Evolutionary conservation across 176 grass and related monocot species (phyloP).

Genomic region (Saccharum spontaneum): DNA sequence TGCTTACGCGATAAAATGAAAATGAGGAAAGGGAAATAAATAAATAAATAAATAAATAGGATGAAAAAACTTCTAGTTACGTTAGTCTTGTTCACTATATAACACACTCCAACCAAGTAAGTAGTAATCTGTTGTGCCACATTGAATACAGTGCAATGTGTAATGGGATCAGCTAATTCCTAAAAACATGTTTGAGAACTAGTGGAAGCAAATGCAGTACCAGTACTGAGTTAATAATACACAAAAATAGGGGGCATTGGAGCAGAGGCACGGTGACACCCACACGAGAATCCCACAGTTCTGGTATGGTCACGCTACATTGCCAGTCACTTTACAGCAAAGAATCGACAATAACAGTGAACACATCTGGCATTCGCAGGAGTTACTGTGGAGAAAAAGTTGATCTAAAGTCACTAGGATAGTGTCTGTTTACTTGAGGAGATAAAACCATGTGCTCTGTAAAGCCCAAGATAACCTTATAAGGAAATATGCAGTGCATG

Average conservation of each 20-base stretch:
- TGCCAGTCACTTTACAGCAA: slow-evolving; percentile 32
- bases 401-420: background rate
- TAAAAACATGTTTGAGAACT: background rate
- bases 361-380: background rate
- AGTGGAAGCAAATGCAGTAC: slow-evolving; percentile 8
- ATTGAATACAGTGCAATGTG: background rate
- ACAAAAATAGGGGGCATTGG: slow-evolving; percentile 11
- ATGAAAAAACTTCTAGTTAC: slow-evolving; percentile 2
- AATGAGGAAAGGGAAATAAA: background rate
- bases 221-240: background rate
- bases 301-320: slow-evolving; percentile 1
- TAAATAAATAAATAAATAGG: background rate
- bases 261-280: slow-evolving; percentile 23
- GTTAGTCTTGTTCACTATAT: background rate
- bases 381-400: slow-evolving; percentile 12
- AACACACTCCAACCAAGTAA: background rate
- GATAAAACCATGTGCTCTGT: background rate
- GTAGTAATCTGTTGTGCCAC: background rate
- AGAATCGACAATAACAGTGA: slow-evolving; percentile 10
- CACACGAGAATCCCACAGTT: slow-evolving; percentile 7
- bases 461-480: slow-evolving; percentile 20
- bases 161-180: background rate
- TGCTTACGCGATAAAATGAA: background rate
- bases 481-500: slow-evolving; percentile 26
- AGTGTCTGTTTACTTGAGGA: slow-evolving; percentile 10